A percentile compares a stretch with the other conserved stretches of the same genome.
Conservation (phyloP, 2,329 filamentous ascomycete species). For the Pseudocercospora ulei region DNA sequence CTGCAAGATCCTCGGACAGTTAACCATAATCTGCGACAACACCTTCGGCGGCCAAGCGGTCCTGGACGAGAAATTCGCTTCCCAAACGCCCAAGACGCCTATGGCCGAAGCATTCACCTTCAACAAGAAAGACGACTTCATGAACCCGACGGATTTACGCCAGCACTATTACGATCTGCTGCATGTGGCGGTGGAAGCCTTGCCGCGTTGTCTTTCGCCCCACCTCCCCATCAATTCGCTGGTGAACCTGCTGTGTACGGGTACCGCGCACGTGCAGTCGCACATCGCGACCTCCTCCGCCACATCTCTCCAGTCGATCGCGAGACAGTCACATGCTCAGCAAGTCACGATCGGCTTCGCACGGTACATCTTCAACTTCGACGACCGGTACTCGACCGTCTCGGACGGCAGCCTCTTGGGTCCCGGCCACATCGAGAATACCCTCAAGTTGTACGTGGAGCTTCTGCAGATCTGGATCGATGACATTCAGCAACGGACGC, state of each 20-base stretch:
- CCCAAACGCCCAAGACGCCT: conserved; percentile 81
- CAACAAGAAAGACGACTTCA: conserved; percentile 67
- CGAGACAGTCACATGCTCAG: conserved; percentile 82
- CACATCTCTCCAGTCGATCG: conserved; percentile 88
- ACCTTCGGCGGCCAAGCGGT: conserved; percentile 93
- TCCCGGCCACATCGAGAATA: conserved; percentile 87
- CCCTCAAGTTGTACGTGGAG: conserved; percentile 83
- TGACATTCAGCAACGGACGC: conserved; percentile 79
- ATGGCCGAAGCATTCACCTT: conserved; percentile 93
- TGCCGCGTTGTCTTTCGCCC: conserved; percentile 84
- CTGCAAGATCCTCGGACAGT: conserved; percentile 89
- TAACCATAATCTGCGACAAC: conserved; percentile 92
- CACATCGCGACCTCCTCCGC: conserved; percentile 89
- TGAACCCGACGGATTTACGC: conserved; percentile 66
- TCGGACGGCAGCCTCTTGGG: conserved; percentile 95
- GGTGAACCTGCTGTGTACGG: conserved; percentile 90
- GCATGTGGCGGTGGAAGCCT: conserved; percentile 86
- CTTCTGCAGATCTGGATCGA: conserved; percentile 95
- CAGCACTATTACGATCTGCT: conserved; percentile 93
- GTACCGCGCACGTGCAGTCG: conserved; percentile 85
- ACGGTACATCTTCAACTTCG: conserved; percentile 96
- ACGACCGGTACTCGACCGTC: conserved; percentile 94
- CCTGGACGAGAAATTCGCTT: conserved; percentile 86
- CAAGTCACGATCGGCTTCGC: conserved; percentile 95
- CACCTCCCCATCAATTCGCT: conserved; percentile 88